Conservation (phyloP, 345 rosid species). For the Psidium friedrichsthalianum region DNA sequence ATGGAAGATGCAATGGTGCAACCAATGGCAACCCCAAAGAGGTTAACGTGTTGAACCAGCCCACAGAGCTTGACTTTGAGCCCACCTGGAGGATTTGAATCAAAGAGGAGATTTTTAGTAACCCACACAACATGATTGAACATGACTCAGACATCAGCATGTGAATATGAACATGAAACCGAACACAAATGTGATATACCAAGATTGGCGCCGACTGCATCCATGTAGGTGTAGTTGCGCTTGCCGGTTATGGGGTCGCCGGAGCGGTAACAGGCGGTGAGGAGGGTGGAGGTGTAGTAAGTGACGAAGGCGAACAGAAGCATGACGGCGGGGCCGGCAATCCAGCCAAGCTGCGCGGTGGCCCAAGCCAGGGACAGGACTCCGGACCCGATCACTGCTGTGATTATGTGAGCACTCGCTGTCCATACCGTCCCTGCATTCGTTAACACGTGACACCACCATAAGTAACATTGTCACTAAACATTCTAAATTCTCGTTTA, state of each 20-base stretch:
- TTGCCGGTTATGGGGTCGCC: conserved; percentile 35
- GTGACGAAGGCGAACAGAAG: conserved; percentile 28
- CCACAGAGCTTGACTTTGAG: conserved; percentile 53
- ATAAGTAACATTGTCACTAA: neutral
- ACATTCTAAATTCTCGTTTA: neutral
- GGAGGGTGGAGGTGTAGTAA: conserved; percentile 37
- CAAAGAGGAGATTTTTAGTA: conserved; percentile 5
- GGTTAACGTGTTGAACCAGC: conserved; percentile 47
- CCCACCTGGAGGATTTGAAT: conserved; percentile 35
- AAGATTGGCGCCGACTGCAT: conserved; percentile 40
- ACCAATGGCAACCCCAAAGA: conserved; percentile 69
- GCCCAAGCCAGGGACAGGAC: conserved; percentile 41
- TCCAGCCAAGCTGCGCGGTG: conserved; percentile 41
- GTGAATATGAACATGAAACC: neutral
- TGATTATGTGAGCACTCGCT: conserved; percentile 35
- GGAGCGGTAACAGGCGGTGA: conserved; percentile 39
- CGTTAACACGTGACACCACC: neutral
- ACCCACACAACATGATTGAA: neutral
- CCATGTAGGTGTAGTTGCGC: conserved; percentile 54
- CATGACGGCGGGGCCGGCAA: conserved; percentile 31
- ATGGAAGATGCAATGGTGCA: conserved; percentile 68
- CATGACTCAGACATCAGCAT: neutral
- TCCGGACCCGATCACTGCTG: conserved; percentile 43
- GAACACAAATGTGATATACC: conserved; percentile 9
- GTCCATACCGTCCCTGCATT: conserved; percentile 29